phyloP scores from a whole-genome alignment of 2,329 filamentous ascomycete genomes.

The Alternaria brassicicola region DNA sequence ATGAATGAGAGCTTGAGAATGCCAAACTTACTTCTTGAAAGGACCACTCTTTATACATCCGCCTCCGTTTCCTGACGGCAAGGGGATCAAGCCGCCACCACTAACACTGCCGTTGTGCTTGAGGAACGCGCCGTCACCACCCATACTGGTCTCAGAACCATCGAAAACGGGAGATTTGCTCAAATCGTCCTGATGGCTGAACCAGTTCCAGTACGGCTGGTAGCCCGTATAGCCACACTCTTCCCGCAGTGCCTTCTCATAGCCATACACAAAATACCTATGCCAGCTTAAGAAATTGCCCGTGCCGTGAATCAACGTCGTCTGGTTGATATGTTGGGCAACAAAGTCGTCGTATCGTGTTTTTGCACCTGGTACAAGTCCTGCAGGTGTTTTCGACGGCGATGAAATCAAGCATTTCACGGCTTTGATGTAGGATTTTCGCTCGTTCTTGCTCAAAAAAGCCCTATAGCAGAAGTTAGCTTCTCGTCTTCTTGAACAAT shows the following conservation, averaged over 20 bases:
- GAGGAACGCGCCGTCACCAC: conserved; percentile 24
- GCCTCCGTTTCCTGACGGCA: conserved; percentile 25
- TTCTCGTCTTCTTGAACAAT: background rate
- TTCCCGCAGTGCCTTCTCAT: conserved; percentile 46
- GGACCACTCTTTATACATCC: conserved; percentile 32
- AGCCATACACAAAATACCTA: conserved; percentile 45
- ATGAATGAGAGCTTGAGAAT: background rate
- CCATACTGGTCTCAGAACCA: conserved; percentile 46
- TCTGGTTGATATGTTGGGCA: conserved; percentile 31
- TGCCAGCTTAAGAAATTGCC: conserved; percentile 43
- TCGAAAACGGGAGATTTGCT: conserved; percentile 34
- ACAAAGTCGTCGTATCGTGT: conserved; percentile 39
- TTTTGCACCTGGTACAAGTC: conserved; percentile 25
- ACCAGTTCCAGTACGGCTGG: conserved; percentile 59
- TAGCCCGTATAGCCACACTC: conserved; percentile 48
- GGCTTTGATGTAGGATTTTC: conserved; percentile 26
- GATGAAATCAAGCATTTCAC: conserved; percentile 27
- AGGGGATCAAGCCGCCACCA: conserved; percentile 16
- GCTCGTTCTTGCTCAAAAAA: conserved; percentile 3
- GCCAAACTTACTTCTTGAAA: conserved; percentile 33
- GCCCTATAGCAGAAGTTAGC: background rate
- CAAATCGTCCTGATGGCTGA: conserved; percentile 32
- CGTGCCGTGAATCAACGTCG: conserved; percentile 23
- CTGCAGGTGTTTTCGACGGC: conserved; percentile 21
- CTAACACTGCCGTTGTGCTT: conserved; percentile 18